Conservation (phyloP, 1,284 basidiomycete genomes). For the Ceratobasidium sp. region DNA sequence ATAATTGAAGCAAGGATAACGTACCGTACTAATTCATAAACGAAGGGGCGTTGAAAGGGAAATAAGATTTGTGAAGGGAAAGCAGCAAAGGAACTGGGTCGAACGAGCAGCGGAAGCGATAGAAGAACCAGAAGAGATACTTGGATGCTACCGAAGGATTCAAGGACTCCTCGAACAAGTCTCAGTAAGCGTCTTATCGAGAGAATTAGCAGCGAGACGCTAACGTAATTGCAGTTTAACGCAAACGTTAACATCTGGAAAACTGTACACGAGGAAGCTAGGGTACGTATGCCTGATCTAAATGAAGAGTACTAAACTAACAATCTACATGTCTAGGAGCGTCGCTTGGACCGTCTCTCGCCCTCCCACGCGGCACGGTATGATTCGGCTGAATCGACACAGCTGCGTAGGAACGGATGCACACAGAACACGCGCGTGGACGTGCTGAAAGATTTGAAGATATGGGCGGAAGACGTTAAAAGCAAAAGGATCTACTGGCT, state of each 20-base stretch:
- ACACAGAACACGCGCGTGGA: background rate
- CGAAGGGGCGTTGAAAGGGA: background rate
- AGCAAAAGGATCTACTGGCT: too few species aligned
- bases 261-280: background rate
- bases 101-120: background rate
- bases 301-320: too few species aligned
- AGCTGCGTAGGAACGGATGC: background rate
- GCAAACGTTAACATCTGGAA: conserved; percentile 5
- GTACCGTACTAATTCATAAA: background rate
- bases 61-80: background rate
- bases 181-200: background rate
- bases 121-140: background rate
- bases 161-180: background rate
- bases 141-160: background rate
- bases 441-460: background rate
- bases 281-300: background rate
- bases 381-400: background rate
- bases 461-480: too few species aligned
- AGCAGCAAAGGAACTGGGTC: background rate
- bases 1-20: background rate
- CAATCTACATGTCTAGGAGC: background rate
- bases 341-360: background rate
- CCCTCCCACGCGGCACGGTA: background rate
- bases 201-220: background rate
- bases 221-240: background rate